phyloP scores from a whole-genome alignment of 225 moss, liverwort and hornwort species.

The Lunularia cruciata region DNA sequence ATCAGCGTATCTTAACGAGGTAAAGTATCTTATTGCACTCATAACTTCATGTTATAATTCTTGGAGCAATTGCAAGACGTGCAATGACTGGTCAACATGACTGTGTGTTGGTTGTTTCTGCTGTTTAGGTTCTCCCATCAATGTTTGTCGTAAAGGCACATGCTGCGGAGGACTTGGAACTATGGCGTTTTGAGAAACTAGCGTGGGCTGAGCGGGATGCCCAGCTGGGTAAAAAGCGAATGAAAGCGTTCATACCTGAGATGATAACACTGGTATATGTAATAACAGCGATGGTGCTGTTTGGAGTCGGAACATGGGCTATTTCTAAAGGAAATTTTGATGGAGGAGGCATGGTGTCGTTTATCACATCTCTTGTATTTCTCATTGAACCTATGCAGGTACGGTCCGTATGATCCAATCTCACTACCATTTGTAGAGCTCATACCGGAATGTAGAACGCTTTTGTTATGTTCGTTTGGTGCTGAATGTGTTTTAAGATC shows the following conservation, averaged over 20 bases:
- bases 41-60: too few relatives aligned
- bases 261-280: conserved; percentile 94
- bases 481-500: too few relatives aligned
- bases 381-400: conserved; percentile 97
- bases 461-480: not conserved
- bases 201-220: conserved; percentile 79
- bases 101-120: not conserved
- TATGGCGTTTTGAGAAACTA: conserved; percentile 68
- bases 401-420: conserved; percentile 1
- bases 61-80: too few relatives aligned
- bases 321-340: conserved; percentile 81
- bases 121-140: conserved; percentile 69
- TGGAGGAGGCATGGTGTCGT: conserved; percentile 87
- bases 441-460: not conserved
- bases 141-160: conserved; percentile 94
- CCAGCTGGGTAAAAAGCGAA: conserved; percentile 80
- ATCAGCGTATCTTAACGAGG: conserved; percentile 96
- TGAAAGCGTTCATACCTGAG: conserved; percentile 97
- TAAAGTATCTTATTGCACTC: conserved; percentile 30
- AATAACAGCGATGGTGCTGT: conserved; percentile 71
- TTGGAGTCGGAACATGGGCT: conserved; percentile 90
- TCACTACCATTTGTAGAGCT: not conserved
- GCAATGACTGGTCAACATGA: too few relatives aligned
- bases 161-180: conserved; percentile 82
- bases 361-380: conserved; percentile 84